phyloP scores from a whole-genome alignment of 2,329 filamentous ascomycete species.

The Trichoderma sp. region DNA sequence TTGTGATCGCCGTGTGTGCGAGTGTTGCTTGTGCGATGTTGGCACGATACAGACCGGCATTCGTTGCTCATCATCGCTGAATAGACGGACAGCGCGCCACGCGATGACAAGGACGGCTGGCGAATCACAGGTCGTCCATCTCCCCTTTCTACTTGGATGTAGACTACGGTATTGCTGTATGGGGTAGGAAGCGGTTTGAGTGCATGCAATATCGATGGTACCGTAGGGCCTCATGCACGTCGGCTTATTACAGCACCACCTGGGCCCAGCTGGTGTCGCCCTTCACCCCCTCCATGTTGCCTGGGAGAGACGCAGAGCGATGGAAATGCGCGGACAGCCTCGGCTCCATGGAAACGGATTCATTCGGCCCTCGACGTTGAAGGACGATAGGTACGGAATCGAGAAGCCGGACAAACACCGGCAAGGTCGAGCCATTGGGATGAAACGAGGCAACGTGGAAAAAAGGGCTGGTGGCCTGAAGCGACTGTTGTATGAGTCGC shows the following conservation, averaged over 20 bases:
- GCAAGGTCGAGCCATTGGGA: conserved; percentile 10
- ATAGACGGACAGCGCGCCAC: conserved; percentile 13
- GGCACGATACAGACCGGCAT: background rate
- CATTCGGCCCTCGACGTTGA: background rate
- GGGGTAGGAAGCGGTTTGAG: conserved; percentile 3
- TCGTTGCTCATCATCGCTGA: too few species aligned
- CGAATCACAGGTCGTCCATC: conserved; percentile 16
- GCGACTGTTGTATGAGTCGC: too few species aligned
- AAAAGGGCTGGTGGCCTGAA: too few species aligned
- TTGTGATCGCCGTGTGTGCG: conserved; percentile 3
- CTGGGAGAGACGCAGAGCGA: background rate
- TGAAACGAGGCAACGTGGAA: background rate
- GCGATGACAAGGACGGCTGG: conserved; percentile 12
- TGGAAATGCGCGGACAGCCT: background rate
- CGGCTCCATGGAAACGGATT: conserved; percentile 13
- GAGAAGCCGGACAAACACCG: conserved; percentile 17
- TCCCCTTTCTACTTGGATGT: conserved; percentile 11
- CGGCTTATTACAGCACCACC: conserved; percentile 21
- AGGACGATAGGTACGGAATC: background rate
- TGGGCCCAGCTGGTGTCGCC: background rate
- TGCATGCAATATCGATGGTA: background rate
- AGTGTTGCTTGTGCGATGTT: background rate
- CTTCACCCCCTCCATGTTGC: background rate
- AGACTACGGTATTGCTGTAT: background rate
- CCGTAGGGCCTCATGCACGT: conserved; percentile 12